These are phyloP conservation scores for Verticillium zaregamsianum DNA, from an alignment of 2,329 filamentous ascomycete species.

Conservation along the genomic window DNA sequence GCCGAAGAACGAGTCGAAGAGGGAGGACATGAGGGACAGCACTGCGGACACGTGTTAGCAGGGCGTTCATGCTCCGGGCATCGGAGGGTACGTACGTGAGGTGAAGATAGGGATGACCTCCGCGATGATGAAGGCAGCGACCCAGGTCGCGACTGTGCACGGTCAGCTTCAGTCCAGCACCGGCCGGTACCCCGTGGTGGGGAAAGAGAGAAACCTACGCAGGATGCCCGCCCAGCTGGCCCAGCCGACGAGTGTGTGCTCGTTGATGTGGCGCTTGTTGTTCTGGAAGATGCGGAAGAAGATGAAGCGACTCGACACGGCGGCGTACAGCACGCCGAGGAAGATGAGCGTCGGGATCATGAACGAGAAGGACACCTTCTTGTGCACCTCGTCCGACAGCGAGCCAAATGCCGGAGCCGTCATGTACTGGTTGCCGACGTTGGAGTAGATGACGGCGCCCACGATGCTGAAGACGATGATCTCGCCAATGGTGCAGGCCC, in stretches of 20 bases:
- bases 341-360: constrained; percentile 96
- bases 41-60: constrained; percentile 28
- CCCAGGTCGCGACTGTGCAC: constrained; percentile 59
- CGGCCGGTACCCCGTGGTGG: neutral
- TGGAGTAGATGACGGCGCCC: constrained; percentile 78
- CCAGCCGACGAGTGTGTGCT: constrained; percentile 82
- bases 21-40: constrained; percentile 73
- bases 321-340: constrained; percentile 84
- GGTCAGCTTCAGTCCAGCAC: neutral
- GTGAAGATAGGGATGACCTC: constrained; percentile 93
- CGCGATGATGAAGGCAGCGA: constrained; percentile 87
- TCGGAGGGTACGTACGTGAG: constrained; percentile 45
- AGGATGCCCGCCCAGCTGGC: constrained; percentile 72
- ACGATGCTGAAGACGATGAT: constrained; percentile 82
- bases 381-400: constrained; percentile 65
- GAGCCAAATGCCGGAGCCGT: constrained; percentile 85
- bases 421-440: constrained; percentile 85
- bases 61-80: constrained; percentile 4
- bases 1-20: constrained; percentile 90
- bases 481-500: constrained; percentile 84
- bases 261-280: constrained; percentile 67
- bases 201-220: constrained; percentile 28
- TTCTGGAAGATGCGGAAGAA: constrained; percentile 86
- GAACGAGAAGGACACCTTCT: constrained; percentile 88
- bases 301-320: constrained; percentile 82